Evolutionary conservation across 2,329 filamentous ascomycete species (phyloP), one percentile per base, ranked within the genome.

Genomic region (Alternaria arbusti): DNA sequence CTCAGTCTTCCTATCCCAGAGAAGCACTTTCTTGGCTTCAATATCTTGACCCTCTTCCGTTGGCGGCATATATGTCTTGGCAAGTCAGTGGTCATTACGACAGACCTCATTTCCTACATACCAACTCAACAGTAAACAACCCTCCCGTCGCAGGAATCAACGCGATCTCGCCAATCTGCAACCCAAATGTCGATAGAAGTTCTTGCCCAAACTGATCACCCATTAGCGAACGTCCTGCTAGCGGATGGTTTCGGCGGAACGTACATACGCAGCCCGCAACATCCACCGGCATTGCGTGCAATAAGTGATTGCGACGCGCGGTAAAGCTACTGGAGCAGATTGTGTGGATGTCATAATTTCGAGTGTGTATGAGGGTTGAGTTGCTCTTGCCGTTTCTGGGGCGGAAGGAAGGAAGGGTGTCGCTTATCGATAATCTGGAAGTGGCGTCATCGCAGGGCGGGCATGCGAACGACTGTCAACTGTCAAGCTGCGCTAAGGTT

Each of bases 201-300:
- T 98, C 96, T 85, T 98, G 96, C 52, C 91, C 95, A 79, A 91
- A 97, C 92, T 97, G 70, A 36, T 43, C 51, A 46, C 36, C 9
- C 22, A 12, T 47, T 51, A 49, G 44, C 57, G 28, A 26, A 20
- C 11, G 13, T 26, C 13, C 2, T 6, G 15, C 5, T n/a, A 26
- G 17, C 17, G 20, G 6, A 44, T 32, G 15, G 15, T 32, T 13
- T 15, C 30, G 13, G 30, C 13, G 15, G 15, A 45, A 45, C 7
- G 71, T 87, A 95, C 93, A 80, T 96, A 97, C 70, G 93, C 92
- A 36, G 93, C 93, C 64, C 93, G 84, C 11, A 96, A 83, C 87
- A 96, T 92, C 93, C 94, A 97, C 82, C 92, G 92, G 81, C 94
- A 97, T 82, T 97, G 93, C 0, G 93, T 97, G 83, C 94, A 97